Base-by-base conservation (phyloP, 2,329 filamentous ascomycete genomes). In the Alternaria consortialis region DNA sequence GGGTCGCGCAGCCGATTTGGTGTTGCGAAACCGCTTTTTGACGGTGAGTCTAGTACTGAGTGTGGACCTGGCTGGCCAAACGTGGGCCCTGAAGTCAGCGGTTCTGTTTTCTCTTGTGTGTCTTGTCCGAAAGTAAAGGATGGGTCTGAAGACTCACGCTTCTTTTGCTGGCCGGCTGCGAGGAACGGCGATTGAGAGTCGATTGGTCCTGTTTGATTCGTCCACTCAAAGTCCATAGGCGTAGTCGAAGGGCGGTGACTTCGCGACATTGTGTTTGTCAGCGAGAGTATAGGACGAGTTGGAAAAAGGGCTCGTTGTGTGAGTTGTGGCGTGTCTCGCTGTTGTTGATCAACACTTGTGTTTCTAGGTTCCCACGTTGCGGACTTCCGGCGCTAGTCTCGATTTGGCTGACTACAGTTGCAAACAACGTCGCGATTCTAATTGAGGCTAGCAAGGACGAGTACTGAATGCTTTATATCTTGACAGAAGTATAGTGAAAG, bases 151-250 rank as follows among this genome's bases (percentile, higher is more conserved):
- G 32, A 64, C 77, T 74, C 73, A 80, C 80, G 78, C 69, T 80
- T 80, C 73, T 75, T 77, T n/a, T 70, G 63, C 51, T 66, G 60
- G 55, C 68, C 64, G 59, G 60, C 70, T 64, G 75, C 64, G 62
- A 80, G 71, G 68, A 84, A 86, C 2, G 84, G 83, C 39, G 84
- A 85, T 50, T 74, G 75, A 29, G 72, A 70, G 69, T 85, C 82
- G 3, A 83, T 64, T 5, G 81, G 81, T 23, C 82, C 83, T 3
- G 72, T 78, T 31, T 77, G 70, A 65, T 84, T 84, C 56, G 83
- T 73, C 68, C 79, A 86, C 68, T 85, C 80, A 73, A 84, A 86
- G 74, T 86, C 84, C 84, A 86, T 86, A 56, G 82, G 83, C 70
- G 73, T 78, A 47, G 80, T 80, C 50, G 82, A 78, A 37, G 73